Evolutionary conservation across 1,139 yeast species (phyloP).

Genomic region (Geotrichum carabidarum): DNA sequence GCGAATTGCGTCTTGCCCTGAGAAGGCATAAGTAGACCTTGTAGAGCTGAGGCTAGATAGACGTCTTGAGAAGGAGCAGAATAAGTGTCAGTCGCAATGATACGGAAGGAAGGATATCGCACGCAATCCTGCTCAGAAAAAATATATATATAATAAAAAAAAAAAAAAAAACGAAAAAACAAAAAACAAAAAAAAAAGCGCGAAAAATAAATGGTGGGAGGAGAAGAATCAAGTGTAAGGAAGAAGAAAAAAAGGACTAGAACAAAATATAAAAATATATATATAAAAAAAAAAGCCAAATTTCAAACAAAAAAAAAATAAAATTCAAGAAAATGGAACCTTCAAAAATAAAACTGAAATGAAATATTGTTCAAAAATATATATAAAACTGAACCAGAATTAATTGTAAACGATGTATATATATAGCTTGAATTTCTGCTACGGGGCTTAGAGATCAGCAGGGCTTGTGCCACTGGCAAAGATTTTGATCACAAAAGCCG

Average conservation of each 20-base stretch:
- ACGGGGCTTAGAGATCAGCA: too few relatives aligned
- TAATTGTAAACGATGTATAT: too few relatives aligned
- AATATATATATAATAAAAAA: too few relatives aligned
- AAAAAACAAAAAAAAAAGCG: too few relatives aligned
- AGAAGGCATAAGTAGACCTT: conserved; percentile 11
- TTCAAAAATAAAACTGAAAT: neutral
- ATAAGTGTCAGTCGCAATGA: neutral
- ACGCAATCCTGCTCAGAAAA: too few relatives aligned
- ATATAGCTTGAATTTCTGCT: too few relatives aligned
- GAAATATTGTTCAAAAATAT: neutral
- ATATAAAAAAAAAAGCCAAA: neutral
- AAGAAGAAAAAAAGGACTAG: neutral
- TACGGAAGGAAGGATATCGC: too few relatives aligned
- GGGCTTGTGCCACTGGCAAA: too few relatives aligned
- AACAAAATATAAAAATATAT: neutral
- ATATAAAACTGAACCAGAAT: neutral
- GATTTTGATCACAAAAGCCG: too few relatives aligned
- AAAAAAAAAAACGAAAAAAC: too few relatives aligned
- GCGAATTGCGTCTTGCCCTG: conserved; percentile 4
- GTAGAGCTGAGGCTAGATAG: neutral
- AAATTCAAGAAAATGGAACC: neutral
- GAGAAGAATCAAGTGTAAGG: neutral
- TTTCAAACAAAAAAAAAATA: neutral
- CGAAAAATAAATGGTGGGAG: neutral
- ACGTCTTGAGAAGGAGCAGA: neutral